Evolutionary conservation across 352 stramenopile genomes (phyloP).

Genomic region (Heterotrichella gracilis): DNA sequence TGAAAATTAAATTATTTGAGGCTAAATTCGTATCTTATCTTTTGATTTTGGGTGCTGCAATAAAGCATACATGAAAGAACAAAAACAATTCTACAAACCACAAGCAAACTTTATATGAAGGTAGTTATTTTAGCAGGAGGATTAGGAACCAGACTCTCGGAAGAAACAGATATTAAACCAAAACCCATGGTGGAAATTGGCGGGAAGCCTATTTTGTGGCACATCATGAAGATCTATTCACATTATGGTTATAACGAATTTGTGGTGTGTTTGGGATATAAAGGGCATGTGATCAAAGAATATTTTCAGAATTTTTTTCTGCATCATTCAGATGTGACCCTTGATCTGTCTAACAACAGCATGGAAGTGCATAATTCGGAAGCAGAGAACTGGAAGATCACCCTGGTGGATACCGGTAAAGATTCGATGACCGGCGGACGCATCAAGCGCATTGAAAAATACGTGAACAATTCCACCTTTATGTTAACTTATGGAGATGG

Average conservation of each 20-base stretch:
- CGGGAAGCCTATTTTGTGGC: neutral
- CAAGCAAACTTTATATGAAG: conserved; percentile 4
- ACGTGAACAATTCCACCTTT: neutral
- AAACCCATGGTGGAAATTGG: neutral
- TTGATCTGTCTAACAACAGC: neutral
- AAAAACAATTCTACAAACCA: too few species aligned
- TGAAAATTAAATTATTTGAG: too few species aligned
- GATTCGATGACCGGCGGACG: neutral
- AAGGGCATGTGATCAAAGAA: conserved; percentile 4
- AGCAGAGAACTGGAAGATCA: conserved; percentile 1
- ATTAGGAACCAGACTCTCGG: conserved; percentile 2
- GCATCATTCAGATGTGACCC: neutral
- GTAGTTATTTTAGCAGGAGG: neutral
- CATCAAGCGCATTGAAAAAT: neutral
- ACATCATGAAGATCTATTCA: neutral
- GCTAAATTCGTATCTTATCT: too few species aligned
- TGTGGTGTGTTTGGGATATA: conserved; percentile 5
- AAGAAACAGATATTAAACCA: neutral
- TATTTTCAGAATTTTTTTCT: conserved; percentile 4
- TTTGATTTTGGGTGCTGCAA: too few species aligned
- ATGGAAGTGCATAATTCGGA: conserved; percentile 2
- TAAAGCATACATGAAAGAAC: too few species aligned
- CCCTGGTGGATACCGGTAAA: neutral
- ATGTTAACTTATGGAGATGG: neutral
- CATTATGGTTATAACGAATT: neutral